These are phyloP conservation scores for Gomphus sp. DNA, from an alignment of 1,284 basidiomycete species.

Conservation along the genomic window DNA sequence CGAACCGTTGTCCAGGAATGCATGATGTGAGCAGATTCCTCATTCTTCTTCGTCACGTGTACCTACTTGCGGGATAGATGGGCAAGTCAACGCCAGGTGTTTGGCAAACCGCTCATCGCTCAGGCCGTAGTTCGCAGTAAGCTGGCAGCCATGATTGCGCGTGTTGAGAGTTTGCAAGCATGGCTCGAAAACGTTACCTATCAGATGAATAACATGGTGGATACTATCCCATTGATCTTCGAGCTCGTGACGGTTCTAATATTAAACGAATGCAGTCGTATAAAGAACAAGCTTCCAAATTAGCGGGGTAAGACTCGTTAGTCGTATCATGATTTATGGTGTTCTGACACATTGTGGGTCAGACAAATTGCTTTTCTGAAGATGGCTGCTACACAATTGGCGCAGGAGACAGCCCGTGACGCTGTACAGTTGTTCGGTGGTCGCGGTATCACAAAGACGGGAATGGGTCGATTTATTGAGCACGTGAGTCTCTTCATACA, in stretches of 20 bases:
- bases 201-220: constrained; percentile 43
- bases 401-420: constrained; percentile 68
- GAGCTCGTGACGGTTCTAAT: background rate
- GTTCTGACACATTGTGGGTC: constrained; percentile 24
- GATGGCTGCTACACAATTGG: constrained; percentile 56
- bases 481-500: constrained; percentile 34
- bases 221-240: background rate
- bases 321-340: background rate
- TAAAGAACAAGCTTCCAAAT: constrained; percentile 41
- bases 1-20: constrained; percentile 21
- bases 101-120: constrained; percentile 36
- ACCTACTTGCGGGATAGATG: constrained; percentile 18
- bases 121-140: constrained; percentile 44
- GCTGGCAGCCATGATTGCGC: constrained; percentile 43
- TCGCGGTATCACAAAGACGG: constrained; percentile 66
- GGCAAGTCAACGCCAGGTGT: constrained; percentile 32
- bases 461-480: constrained; percentile 66
- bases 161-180: constrained; percentile 41
- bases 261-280: constrained; percentile 29
- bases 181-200: constrained; percentile 45
- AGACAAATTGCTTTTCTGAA: constrained; percentile 77
- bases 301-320: constrained; percentile 25
- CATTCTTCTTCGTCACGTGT: background rate
- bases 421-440: constrained; percentile 79
- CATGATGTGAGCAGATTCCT: constrained; percentile 14